A percentile compares a stretch with the other conserved stretches of the same genome.
Conservation (phyloP, 2,329 filamentous ascomycete species). For the Penicillium sp. region DNA sequence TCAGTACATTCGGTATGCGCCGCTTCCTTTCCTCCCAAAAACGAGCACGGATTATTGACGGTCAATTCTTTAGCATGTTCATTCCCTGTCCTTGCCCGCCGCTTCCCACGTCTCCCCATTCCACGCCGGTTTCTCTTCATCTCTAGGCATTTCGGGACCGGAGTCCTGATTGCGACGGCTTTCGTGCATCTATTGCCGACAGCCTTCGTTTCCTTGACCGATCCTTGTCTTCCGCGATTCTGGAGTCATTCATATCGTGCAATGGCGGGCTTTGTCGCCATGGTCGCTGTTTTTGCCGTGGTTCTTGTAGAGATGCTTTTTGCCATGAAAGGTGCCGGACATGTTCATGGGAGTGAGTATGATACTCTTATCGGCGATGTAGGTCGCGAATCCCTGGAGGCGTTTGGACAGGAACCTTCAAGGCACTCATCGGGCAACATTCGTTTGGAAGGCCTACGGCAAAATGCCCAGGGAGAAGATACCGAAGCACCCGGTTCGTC, state of each 20-base stretch:
- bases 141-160: slow-evolving; percentile 55
- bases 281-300: slow-evolving; percentile 75
- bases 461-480: slow-evolving; percentile 4
- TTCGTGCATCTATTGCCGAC: slow-evolving; percentile 60
- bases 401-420: slow-evolving; percentile 14
- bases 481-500: slow-evolving; percentile 14
- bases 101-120: slow-evolving; percentile 56
- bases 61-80: slow-evolving; percentile 47
- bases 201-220: slow-evolving; percentile 56
- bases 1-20: slow-evolving; percentile 44
- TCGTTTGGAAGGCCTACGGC: slow-evolving; percentile 16
- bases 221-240: slow-evolving; percentile 66
- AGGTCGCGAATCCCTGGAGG: slow-evolving; percentile 17
- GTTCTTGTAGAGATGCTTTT: slow-evolving; percentile 86
- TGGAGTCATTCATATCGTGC: slow-evolving; percentile 76
- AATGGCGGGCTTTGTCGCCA: slow-evolving; percentile 74
- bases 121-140: slow-evolving; percentile 56
- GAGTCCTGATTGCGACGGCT: slow-evolving; percentile 53
- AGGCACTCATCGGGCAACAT: slow-evolving; percentile 25
- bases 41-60: slow-evolving; percentile 5
- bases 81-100: slow-evolving; percentile 56
- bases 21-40: background rate
- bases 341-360: slow-evolving; percentile 53
- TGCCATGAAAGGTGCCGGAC: slow-evolving; percentile 61
- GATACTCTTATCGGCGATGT: slow-evolving; percentile 40